phyloP scores from a whole-genome alignment of 805 yeast genomes.

The Yamadazyma endophytica region DNA sequence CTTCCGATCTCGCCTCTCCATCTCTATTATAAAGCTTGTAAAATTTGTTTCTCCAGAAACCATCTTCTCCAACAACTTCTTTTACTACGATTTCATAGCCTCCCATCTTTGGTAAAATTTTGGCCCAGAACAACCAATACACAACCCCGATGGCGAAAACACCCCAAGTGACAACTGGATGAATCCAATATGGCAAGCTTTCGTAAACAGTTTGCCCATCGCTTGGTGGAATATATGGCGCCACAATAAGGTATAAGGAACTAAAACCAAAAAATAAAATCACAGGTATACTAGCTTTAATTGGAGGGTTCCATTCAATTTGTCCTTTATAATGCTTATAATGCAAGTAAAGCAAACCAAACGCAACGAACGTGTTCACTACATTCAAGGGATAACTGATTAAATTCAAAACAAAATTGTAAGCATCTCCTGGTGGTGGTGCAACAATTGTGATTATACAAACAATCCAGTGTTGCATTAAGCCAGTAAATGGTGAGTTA shows the following conservation, averaged over 20 bases:
- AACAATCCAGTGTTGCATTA: slow-evolving; percentile 72
- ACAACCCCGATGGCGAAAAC: slow-evolving; percentile 60
- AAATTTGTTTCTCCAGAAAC: slow-evolving; percentile 67
- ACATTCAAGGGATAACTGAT: slow-evolving; percentile 80
- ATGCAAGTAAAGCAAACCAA: slow-evolving; percentile 59
- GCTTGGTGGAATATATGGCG: slow-evolving; percentile 76
- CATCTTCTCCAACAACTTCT: slow-evolving; percentile 61
- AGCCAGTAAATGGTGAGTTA: slow-evolving; percentile 67
- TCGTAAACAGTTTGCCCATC: slow-evolving; percentile 64
- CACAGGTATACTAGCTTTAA: slow-evolving; percentile 62
- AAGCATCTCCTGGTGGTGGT: slow-evolving; percentile 86
- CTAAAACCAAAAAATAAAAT: slow-evolving; percentile 60
- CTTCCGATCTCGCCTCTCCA: too few species aligned
- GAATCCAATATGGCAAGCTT: slow-evolving; percentile 70
- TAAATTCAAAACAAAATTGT: slow-evolving; percentile 73
- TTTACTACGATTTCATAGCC: slow-evolving; percentile 48
- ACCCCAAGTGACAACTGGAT: slow-evolving; percentile 81
- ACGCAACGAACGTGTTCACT: slow-evolving; percentile 61
- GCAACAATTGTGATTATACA: slow-evolving; percentile 72
- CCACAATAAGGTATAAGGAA: slow-evolving; percentile 63
- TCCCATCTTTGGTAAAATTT: slow-evolving; percentile 50
- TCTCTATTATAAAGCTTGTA: too few species aligned
- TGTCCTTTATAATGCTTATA: slow-evolving; percentile 47
- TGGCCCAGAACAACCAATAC: slow-evolving; percentile 67
- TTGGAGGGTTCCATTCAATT: slow-evolving; percentile 65